Evolutionary conservation across 352 stramenopile species (phyloP).

Genomic region (Pythium monospermum): DNA sequence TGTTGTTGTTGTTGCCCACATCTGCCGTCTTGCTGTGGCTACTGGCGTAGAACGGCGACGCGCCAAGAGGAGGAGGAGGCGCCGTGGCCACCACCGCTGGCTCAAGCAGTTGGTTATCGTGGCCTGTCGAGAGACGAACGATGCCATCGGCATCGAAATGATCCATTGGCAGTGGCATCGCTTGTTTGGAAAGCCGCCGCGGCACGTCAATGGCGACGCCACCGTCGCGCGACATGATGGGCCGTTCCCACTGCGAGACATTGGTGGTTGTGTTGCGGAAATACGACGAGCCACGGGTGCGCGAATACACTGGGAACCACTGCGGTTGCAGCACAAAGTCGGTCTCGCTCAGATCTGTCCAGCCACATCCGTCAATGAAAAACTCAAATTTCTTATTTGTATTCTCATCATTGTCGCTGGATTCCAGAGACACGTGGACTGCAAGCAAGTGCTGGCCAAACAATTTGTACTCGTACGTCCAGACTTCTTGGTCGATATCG

Average conservation of each 20-base stretch:
- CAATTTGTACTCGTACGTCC: slow-evolving; percentile 70
- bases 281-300: slow-evolving; percentile 65
- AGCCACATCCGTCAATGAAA: slow-evolving; percentile 68
- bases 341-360: slow-evolving; percentile 68
- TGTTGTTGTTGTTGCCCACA: background rate
- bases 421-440: slow-evolving; percentile 58
- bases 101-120: slow-evolving; percentile 14
- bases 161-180: slow-evolving; percentile 11
- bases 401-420: no score
- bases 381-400: slow-evolving; percentile 72
- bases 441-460: slow-evolving; percentile 66
- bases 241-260: slow-evolving; percentile 73
- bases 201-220: slow-evolving; percentile 26
- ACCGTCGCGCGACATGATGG: slow-evolving; percentile 50
- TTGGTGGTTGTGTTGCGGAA: slow-evolving; percentile 64
- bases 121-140: slow-evolving; percentile 9
- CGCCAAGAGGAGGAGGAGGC: background rate
- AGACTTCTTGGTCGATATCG: slow-evolving; percentile 58
- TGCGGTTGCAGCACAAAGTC: slow-evolving; percentile 76
- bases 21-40: background rate
- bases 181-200: slow-evolving; percentile 16
- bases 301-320: slow-evolving; percentile 78
- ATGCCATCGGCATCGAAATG: slow-evolving; percentile 19
- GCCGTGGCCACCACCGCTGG: background rate
- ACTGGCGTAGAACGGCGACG: background rate